A percentile compares a stretch with the other conserved stretches of the same genome.
These are phyloP conservation scores for Lactifluus rugatus DNA, from an alignment of 768 basidiomycete species.

Conservation along the genomic window DNA sequence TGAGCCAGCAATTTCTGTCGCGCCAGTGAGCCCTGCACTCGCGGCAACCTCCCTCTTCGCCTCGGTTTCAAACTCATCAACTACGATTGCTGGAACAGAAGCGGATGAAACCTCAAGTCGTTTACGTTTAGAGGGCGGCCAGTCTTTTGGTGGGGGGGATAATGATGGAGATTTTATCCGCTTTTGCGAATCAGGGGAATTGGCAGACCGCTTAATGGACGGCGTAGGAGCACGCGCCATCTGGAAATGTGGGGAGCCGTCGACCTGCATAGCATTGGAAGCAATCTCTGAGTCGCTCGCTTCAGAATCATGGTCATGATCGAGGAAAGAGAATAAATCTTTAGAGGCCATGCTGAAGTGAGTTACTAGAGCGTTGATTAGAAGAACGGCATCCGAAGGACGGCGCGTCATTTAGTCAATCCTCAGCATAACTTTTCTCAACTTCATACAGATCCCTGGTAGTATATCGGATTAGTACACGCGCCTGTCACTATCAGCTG, in stretches of 20 bases:
- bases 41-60: constrained; percentile 87
- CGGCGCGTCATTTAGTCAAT: neutral
- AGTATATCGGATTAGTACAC: constrained; percentile 23
- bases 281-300: constrained; percentile 31
- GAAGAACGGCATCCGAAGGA: no score
- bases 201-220: constrained; percentile 39
- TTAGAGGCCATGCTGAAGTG: constrained; percentile 24
- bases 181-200: constrained; percentile 20
- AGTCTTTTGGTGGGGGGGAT: constrained; percentile 27
- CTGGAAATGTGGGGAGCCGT: neutral
- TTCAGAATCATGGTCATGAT: constrained; percentile 24
- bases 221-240: constrained; percentile 23
- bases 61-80: constrained; percentile 89
- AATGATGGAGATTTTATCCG: constrained; percentile 1
- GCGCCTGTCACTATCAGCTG: constrained; percentile 15
- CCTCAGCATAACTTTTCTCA: neutral
- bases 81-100: constrained; percentile 63
- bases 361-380: neutral
- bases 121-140: constrained; percentile 44
- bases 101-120: constrained; percentile 36
- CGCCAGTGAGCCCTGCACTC: constrained; percentile 76
- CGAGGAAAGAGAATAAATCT: constrained; percentile 64
- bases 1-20: constrained; percentile 50
- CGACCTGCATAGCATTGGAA: constrained; percentile 10
- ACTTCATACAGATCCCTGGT: neutral